Base-by-base conservation (phyloP, 2,329 filamentous ascomycete genomes). In the Paecilomyces formosus region DNA sequence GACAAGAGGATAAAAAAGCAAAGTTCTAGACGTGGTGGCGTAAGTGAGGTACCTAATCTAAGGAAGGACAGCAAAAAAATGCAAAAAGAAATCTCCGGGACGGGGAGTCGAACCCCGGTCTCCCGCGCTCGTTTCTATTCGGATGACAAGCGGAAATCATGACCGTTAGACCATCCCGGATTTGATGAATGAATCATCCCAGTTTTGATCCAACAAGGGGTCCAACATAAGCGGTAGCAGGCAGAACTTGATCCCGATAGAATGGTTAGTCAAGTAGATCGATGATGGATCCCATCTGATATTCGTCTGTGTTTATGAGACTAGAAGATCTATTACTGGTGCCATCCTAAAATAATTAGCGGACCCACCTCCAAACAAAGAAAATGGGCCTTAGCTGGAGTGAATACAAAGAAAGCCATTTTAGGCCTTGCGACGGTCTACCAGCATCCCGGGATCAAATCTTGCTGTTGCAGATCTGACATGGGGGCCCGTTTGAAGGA, bases 31-130 rank as follows among this genome's bases (percentile, higher is more conserved):
- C n/a, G n/a, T n/a, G n/a, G n/a, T n/a, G n/a, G n/a, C n/a, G n/a
- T n/a, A n/a, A n/a, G n/a, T n/a, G n/a, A n/a, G n/a, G n/a, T n/a
- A n/a, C n/a, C n/a, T n/a, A n/a, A n/a, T n/a, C n/a, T n/a, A n/a
- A n/a, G n/a, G n/a, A n/a, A n/a, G n/a, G n/a, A n/a, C n/a, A 15
- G 7, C 33, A 18, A n/a, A 39, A n/a, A 39, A 39, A 18, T 6
- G n/a, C 39, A 45, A 45, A 21, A 45, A 45, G 39, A 54, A 54
- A 55, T 24, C 55, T 57, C 55, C 55, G 24, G 49, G 51, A 54
- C 62, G 63, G 63, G 63, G 62, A 64, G 61, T 64, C 63, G 63
- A 64, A 64, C 63, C 63, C 63, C 62, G 63, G 63, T 64, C 63
- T 63, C 63, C 63, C 63, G 62, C 61, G 61, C 52, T 57, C 54